Evolutionary conservation across 495 filamentous ascomycete genomes (phyloP).

Genomic region (Penicillium salamii): DNA sequence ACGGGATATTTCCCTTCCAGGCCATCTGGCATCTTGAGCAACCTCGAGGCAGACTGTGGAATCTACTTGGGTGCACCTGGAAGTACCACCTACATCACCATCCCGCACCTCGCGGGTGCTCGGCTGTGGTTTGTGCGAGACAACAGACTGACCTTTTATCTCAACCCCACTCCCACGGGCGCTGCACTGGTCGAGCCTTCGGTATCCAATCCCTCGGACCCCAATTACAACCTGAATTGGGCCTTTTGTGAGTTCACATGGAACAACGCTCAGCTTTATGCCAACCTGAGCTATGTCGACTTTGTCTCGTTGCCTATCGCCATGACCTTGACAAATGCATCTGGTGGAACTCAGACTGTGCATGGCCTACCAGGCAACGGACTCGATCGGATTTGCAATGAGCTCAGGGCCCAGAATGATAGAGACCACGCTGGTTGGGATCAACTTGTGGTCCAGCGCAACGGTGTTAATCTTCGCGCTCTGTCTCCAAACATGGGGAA

Average conservation of each 20-base stretch:
- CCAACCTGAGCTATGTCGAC: constrained; percentile 74
- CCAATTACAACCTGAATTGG: constrained; percentile 64
- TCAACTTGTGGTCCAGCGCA: constrained; percentile 52
- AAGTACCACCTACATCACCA: constrained; percentile 54
- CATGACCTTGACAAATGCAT: constrained; percentile 53
- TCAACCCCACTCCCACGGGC: constrained; percentile 59
- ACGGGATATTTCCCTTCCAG: constrained; percentile 54
- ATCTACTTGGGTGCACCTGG: constrained; percentile 63
- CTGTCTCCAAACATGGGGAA: constrained; percentile 65
- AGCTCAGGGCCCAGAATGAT: constrained; percentile 50
- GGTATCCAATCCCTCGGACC: constrained; percentile 61
- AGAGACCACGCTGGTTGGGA: constrained; percentile 61
- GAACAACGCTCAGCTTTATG: constrained; percentile 64
- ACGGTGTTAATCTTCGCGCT: constrained; percentile 56
- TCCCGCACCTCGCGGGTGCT: constrained; percentile 66
- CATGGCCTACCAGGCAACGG: constrained; percentile 56
- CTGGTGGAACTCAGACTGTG: constrained; percentile 53
- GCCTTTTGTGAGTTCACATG: constrained; percentile 74
- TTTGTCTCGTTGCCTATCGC: constrained; percentile 67
- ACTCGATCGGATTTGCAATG: constrained; percentile 52
- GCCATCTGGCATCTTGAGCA: constrained; percentile 39
- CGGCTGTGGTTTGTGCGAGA: constrained; percentile 67
- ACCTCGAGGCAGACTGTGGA: constrained; percentile 54
- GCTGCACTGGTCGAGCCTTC: constrained; percentile 65
- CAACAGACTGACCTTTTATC: constrained; percentile 59